Percentiles rank a stretch among this genome's conserved stretches.
These are phyloP conservation scores for Quercus wislizeni DNA, from an alignment of 306 rosid species.

Conservation along the genomic window DNA sequence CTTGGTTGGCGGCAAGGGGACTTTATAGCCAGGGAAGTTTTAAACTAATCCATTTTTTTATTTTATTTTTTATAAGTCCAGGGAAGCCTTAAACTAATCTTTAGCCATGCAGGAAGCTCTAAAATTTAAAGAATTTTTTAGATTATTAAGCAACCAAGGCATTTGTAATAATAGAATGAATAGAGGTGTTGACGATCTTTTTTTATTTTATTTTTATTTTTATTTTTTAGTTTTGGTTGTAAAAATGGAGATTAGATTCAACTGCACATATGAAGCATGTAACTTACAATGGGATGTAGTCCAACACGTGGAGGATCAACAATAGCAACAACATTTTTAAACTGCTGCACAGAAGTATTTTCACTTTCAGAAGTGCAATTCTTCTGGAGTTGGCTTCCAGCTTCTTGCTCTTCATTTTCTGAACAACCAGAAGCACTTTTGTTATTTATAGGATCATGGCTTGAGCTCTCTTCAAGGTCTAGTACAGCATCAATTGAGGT, in stretches of 20 bases:
- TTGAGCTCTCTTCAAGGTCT: slow-evolving; percentile 29
- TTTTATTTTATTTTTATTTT: too few relatives aligned
- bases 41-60: neutral
- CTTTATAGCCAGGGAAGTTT: neutral
- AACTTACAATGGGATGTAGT: slow-evolving; percentile 92
- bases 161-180: neutral
- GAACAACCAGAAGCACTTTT: slow-evolving; percentile 34
- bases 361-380: slow-evolving; percentile 41
- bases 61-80: too few relatives aligned
- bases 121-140: neutral
- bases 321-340: slow-evolving; percentile 85
- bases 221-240: too few relatives aligned
- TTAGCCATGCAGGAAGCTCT: neutral
- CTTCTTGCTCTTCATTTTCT: slow-evolving; percentile 39
- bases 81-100: neutral
- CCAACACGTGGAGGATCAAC: slow-evolving; percentile 98
- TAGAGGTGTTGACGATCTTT: neutral
- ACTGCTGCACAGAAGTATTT: slow-evolving; percentile 36
- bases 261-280: neutral
- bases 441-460: slow-evolving; percentile 42
- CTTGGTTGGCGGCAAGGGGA: neutral
- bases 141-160: neutral
- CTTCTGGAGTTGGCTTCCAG: slow-evolving; percentile 32
- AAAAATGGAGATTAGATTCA: neutral
- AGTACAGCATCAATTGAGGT: neutral